Percentiles rank a stretch among this genome's conserved stretches.
Evolutionary conservation across 148 eudicot genomes (phyloP).

Genomic region (Vaccinium macrocarpon): DNA sequence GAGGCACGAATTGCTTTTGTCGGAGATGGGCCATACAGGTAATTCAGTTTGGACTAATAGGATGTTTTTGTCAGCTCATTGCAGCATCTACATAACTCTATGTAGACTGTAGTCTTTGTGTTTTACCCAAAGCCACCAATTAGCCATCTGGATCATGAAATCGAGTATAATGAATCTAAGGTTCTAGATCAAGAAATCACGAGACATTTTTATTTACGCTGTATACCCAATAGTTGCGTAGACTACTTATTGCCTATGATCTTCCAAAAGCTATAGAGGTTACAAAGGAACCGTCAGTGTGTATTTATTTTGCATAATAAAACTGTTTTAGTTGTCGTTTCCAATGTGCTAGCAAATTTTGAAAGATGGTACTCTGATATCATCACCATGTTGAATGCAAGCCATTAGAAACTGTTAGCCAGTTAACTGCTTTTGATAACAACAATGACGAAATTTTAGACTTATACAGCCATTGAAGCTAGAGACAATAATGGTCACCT

Average conservation of each 20-base stretch:
- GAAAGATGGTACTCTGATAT: not conserved
- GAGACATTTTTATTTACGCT: not conserved
- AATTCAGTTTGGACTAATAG: constrained; percentile 8
- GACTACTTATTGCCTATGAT: not conserved
- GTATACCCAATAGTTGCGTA: not conserved
- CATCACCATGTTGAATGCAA: not conserved
- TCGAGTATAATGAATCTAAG: not conserved
- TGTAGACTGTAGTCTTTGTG: not conserved
- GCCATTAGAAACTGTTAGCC: not conserved
- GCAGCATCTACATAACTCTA: not conserved
- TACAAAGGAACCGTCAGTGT: not conserved
- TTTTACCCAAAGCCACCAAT: constrained; percentile 5
- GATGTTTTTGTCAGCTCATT: not conserved
- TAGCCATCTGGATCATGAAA: not conserved
- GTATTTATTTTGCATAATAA: not conserved
- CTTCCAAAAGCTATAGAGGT: not conserved
- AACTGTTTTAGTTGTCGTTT: not conserved
- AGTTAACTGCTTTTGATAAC: not conserved
- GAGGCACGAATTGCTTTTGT: constrained; percentile 88
- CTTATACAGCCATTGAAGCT: not conserved
- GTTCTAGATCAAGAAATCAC: constrained; percentile 3
- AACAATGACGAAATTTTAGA: not conserved
- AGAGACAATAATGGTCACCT: not conserved
- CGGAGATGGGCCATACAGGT: constrained; percentile 96
- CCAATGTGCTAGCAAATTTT: not conserved